Conservation (phyloP, 1,284 basidiomycete genomes). For the Sparassis latifolia region DNA sequence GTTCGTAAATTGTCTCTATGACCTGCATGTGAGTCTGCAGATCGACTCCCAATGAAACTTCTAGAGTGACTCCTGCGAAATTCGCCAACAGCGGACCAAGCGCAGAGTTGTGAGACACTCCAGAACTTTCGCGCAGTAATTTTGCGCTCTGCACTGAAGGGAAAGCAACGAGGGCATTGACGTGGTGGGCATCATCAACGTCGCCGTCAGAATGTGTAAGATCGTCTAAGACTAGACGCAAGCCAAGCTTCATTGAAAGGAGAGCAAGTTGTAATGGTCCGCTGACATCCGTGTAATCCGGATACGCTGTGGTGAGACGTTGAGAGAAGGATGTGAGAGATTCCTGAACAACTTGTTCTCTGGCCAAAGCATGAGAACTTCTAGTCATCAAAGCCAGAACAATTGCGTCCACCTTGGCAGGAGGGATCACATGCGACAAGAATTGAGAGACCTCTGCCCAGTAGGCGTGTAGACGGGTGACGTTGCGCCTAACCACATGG, state of each 20-base stretch:
- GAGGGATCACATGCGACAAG: slow-evolving; percentile 43
- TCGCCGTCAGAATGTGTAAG: not conserved
- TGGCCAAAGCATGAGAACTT: slow-evolving; percentile 33
- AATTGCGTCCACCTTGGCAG: slow-evolving; percentile 41
- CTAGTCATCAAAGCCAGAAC: slow-evolving; percentile 26
- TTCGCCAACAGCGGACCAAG: slow-evolving; percentile 40
- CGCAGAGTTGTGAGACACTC: slow-evolving; percentile 5
- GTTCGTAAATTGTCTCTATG: slow-evolving; percentile 60
- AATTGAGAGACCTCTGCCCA: slow-evolving; percentile 83
- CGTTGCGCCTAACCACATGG: slow-evolving; percentile 35
- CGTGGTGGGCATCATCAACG: slow-evolving; percentile 5
- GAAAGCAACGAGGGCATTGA: slow-evolving; percentile 42
- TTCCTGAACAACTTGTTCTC: slow-evolving; percentile 60
- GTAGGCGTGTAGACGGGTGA: slow-evolving; percentile 63
- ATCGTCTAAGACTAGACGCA: slow-evolving; percentile 47
- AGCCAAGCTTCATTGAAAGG: slow-evolving; percentile 68
- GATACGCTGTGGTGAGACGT: slow-evolving; percentile 50
- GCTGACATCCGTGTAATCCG: slow-evolving; percentile 66
- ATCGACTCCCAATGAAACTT: slow-evolving; percentile 32
- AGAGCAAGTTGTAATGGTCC: slow-evolving; percentile 62
- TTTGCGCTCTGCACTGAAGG: slow-evolving; percentile 43
- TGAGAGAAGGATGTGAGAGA: slow-evolving; percentile 60
- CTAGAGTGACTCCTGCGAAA: slow-evolving; percentile 44
- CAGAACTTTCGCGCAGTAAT: slow-evolving; percentile 23
- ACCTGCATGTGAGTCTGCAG: slow-evolving; percentile 22